Evolutionary conservation across 176 grass and related monocot species (phyloP), one percentile per base, ranked within the genome.

Genomic region (Pharus latifolius): DNA sequence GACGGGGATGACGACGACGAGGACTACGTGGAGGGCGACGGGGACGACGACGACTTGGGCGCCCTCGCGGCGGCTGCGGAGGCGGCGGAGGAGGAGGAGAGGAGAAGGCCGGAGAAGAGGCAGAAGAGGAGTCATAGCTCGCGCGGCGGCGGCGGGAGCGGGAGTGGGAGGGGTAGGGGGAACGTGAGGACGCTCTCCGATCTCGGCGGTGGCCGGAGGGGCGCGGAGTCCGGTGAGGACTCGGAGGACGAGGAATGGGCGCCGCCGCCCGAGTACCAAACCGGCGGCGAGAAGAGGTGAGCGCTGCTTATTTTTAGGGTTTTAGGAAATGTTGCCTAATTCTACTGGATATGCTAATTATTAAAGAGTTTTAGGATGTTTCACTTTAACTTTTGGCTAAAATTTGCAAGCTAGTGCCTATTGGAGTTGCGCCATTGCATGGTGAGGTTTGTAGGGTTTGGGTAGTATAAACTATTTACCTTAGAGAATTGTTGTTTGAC

Each of bases 201-300:
- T 86, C 82, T 89, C 56, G 77, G 71, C 18, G 65, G 57, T 14
- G 65, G 72, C 65, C 75, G 55, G 57, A 29, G 26, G 45, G 18
- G 10, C 58, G 58, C 41, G 32, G 77, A 49, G 11, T 80, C 78
- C 26, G 86, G 82, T 60, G 77, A 45, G 62, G 79, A 77, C 45
- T 79, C 77, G 10, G 85, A 85, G 10, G 81, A 78, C 15, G 88
- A 91, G 26, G 78, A 73, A 28, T 78, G 76, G 75, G 17, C 55
- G 3, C 75, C 80, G 7, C 77, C 73, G 10, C 86, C 80, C 7
- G 90, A 89, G 63, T 60, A 73, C 43, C 78, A 80, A 67, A 75
- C 78, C 38, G 90, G 90, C 20, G 71, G 78, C 31, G 82, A 89
- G 59, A 89, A 69, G 50, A 93, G 90, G 90, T 89, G 52, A 73